Evolutionary conservation across 768 basidiomycete species (phyloP).

Genomic region (Suillus placidus): DNA sequence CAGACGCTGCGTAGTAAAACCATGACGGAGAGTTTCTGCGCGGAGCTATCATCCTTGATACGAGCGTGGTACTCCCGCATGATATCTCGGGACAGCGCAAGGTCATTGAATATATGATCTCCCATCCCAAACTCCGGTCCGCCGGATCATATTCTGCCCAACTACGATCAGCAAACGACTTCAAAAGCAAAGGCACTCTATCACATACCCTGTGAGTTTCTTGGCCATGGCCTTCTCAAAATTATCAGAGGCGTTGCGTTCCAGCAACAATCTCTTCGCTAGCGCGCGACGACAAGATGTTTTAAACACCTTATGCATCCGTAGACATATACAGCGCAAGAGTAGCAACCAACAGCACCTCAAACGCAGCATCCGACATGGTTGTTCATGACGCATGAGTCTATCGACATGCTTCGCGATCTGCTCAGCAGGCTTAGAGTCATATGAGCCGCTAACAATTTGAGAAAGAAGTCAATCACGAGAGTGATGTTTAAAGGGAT

Average conservation of each 20-base stretch:
- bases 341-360: constrained; percentile 61
- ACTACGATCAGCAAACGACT: constrained; percentile 19
- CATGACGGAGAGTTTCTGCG: constrained; percentile 67
- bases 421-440: constrained; percentile 90
- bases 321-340: constrained; percentile 83
- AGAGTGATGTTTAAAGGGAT: no score
- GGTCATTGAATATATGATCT: constrained; percentile 93
- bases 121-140: constrained; percentile 88
- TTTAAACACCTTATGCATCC: constrained; percentile 90
- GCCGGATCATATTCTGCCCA: constrained; percentile 70
- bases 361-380: constrained; percentile 63
- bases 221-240: constrained; percentile 83
- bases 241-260: constrained; percentile 82
- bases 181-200: background rate
- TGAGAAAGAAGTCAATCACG: no score
- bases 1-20: constrained; percentile 85
- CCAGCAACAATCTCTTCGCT: constrained; percentile 83
- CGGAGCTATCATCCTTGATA: constrained; percentile 39
- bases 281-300: constrained; percentile 88
- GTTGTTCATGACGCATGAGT: constrained; percentile 86
- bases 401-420: constrained; percentile 89
- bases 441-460: constrained; percentile 47
- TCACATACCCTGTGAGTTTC: constrained; percentile 77
- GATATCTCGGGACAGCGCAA: constrained; percentile 75
- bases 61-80: constrained; percentile 66